Evolutionary conservation across 192 early-diverging fungal species (phyloP), one percentile per base, ranked within the genome.

Genomic region (Coemansia sp.): DNA sequence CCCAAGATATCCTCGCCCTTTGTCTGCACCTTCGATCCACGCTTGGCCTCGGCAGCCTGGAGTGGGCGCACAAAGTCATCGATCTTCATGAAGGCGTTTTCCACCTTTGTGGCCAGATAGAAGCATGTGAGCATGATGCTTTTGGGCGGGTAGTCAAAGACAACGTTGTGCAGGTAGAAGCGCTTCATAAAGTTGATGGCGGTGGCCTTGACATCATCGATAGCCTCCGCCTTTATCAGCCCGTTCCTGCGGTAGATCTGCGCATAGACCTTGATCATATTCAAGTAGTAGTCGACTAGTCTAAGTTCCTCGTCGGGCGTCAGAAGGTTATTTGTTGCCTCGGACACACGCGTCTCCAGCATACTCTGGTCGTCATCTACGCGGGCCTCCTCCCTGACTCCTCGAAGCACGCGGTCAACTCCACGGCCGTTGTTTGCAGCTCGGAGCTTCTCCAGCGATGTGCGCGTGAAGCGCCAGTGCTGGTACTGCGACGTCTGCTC

Each of bases 71-170:
- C 79, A 62, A 92, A 92, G 14, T 91, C 89, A 19, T 89, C 87
- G 50, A 91, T 89, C 19, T 85, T 81, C 62, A 92, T 83, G 44
- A 87, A 82, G 50, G 82, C 72, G 64, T 88, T 89, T 59, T 92
- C 91, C 9, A 84, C 83, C 64, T 92, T 92, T 31, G 88, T 86
- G 27, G 88, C 89, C 61, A 92, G 60, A 60, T 91, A 92, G 45
- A 92, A 66, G 66, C 88, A 91, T 9, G 91, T 87, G 17, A 89
- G 65, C 89, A 89, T 86, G 42, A 91, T 86, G 64, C 82, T 85
- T 59, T 89, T 91, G 22, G 91, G 91, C 59, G 87, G 87, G 57
- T 91, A 91, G 74, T 92, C 89, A 83, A 92, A 89, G 11, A 87
- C 84, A 7, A 88, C 86, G 59, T 92, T 92, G 65, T 87, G 84